Evolutionary conservation across 2,329 filamentous ascomycete genomes (phyloP).

Genomic region (Colletotrichum sp.): DNA sequence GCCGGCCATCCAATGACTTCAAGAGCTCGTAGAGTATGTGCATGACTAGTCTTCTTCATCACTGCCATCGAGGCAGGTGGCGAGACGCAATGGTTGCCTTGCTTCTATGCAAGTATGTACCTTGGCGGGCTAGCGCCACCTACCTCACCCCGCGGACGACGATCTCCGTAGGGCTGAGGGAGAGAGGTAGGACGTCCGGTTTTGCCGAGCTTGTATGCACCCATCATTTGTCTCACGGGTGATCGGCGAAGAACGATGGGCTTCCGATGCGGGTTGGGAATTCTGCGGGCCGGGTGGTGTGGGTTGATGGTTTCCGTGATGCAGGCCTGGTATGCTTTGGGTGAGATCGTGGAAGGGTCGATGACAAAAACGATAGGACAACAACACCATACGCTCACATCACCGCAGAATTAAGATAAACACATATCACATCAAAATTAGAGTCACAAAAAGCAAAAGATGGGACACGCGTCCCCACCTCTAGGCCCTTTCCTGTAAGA

Average conservation of each 20-base stretch:
- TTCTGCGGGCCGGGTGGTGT: background rate
- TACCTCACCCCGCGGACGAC: conserved; percentile 1
- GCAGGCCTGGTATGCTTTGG: background rate
- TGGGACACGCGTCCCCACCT: background rate
- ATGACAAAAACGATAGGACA: background rate
- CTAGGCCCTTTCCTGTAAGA: background rate
- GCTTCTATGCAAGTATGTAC: background rate
- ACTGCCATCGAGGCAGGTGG: background rate
- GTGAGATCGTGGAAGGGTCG: background rate
- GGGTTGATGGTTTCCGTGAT: background rate
- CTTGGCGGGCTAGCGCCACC: conserved; percentile 10
- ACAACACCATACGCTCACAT: background rate
- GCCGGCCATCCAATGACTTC: background rate
- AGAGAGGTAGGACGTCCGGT: background rate
- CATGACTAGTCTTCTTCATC: background rate
- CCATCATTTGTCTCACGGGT: background rate
- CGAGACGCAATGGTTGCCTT: background rate
- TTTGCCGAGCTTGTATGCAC: background rate
- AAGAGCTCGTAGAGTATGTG: background rate
- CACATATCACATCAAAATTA: background rate
- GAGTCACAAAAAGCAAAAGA: background rate
- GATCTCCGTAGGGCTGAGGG: conserved; percentile 15
- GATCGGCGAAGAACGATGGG: background rate
- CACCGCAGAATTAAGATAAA: background rate
- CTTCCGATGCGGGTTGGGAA: background rate